Conservation (phyloP, 1,139 yeast genomes). For the Hemisphaericaspora subhashii region DNA sequence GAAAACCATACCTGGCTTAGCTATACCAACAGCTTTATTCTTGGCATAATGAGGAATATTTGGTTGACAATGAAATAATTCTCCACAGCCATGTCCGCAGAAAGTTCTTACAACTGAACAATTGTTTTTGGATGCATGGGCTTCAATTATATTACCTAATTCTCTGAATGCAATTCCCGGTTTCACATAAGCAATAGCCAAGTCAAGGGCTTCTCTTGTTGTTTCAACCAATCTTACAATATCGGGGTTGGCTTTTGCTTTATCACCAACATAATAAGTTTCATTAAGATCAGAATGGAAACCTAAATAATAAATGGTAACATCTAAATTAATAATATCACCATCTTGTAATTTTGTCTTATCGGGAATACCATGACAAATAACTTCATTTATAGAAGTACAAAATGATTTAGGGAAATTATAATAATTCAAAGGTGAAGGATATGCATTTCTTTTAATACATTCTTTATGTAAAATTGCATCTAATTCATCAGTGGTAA, state of each 20-base stretch:
- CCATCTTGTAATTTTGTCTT: slow-evolving; percentile 84
- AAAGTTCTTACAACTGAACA: slow-evolving; percentile 88
- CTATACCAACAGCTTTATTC: slow-evolving; percentile 90
- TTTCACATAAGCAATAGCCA: slow-evolving; percentile 80
- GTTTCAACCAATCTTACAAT: slow-evolving; percentile 90
- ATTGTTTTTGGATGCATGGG: slow-evolving; percentile 74
- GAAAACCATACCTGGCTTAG: slow-evolving; percentile 95
- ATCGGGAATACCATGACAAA: slow-evolving; percentile 98
- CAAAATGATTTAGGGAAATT: slow-evolving; percentile 92
- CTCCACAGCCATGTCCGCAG: slow-evolving; percentile 93
- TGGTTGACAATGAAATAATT: slow-evolving; percentile 89
- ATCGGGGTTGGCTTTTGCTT: slow-evolving; percentile 72
- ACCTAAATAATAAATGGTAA: slow-evolving; percentile 81
- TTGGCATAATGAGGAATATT: slow-evolving; percentile 92
- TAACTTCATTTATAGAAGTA: slow-evolving; percentile 90
- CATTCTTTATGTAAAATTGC: slow-evolving; percentile 84
- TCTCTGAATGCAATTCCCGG: slow-evolving; percentile 91
- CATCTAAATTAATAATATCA: slow-evolving; percentile 90
- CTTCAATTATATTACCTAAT: slow-evolving; percentile 86
- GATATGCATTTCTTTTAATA: slow-evolving; percentile 86
- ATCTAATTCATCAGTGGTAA: slow-evolving; percentile 93
- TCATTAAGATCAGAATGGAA: slow-evolving; percentile 94
- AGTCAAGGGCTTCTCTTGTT: slow-evolving; percentile 82
- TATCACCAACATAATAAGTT: slow-evolving; percentile 95
- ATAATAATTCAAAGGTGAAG: slow-evolving; percentile 93